These are phyloP conservation scores for Solioccasus polychromus DNA, from an alignment of 768 basidiomycete species.

Conservation along the genomic window DNA sequence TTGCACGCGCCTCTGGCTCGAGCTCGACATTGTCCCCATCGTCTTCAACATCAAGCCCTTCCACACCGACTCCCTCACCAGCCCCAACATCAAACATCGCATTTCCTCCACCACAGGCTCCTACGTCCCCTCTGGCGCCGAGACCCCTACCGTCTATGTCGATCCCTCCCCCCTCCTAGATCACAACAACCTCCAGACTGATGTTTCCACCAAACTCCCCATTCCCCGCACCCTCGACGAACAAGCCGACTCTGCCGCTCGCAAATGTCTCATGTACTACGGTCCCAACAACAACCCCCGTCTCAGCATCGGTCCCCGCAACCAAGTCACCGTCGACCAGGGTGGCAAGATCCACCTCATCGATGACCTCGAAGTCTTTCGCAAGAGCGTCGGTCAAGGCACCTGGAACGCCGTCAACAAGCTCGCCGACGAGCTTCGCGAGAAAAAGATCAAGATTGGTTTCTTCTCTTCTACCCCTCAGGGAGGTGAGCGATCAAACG, in stretches of 20 bases:
- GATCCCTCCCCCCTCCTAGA: constrained; percentile 52
- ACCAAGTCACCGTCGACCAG: constrained; percentile 86
- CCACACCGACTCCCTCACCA: constrained; percentile 76
- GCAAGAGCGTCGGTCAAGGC: constrained; percentile 64
- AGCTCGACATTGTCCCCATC: constrained; percentile 78
- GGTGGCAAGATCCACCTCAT: constrained; percentile 83
- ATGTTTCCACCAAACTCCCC: constrained; percentile 57
- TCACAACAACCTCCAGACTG: constrained; percentile 38
- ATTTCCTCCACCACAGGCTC: constrained; percentile 79
- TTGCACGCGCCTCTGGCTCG: constrained; percentile 83
- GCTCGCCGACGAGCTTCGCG: constrained; percentile 79
- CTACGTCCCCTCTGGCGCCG: constrained; percentile 71
- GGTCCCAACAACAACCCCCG: constrained; percentile 84
- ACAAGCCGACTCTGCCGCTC: constrained; percentile 82
- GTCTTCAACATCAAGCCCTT: constrained; percentile 84
- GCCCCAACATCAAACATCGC: constrained; percentile 79
- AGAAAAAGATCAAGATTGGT: constrained; percentile 84
- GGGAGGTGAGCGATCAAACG: constrained; percentile 58
- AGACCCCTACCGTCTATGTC: constrained; percentile 70
- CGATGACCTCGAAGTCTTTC: constrained; percentile 77
- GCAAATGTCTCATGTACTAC: constrained; percentile 81
- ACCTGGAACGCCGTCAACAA: constrained; percentile 83
- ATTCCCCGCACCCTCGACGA: constrained; percentile 78
- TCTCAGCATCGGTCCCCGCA: constrained; percentile 75
- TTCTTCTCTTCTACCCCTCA: constrained; percentile 97